phyloP scores from a whole-genome alignment of 2,329 filamentous ascomycete species.

The Beauveria brongniartii region DNA sequence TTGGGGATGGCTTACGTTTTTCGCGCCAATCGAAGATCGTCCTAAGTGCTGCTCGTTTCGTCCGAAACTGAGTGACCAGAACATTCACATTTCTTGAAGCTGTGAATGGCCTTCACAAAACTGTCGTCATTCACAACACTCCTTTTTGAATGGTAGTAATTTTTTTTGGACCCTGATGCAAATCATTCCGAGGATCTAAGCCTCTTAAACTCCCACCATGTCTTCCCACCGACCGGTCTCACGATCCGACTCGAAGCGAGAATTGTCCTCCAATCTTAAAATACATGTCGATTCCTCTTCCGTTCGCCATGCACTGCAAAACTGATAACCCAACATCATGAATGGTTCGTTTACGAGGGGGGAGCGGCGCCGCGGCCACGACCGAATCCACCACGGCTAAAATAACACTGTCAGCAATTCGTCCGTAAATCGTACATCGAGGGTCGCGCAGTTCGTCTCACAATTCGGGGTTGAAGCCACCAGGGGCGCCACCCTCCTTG shows the following conservation, averaged over 20 bases:
- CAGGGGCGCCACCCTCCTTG: constrained; percentile 88
- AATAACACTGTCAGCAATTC: constrained; percentile 27
- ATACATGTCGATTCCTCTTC: constrained; percentile 39
- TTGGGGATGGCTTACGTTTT: not conserved
- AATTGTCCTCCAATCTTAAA: constrained; percentile 36
- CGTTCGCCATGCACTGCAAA: constrained; percentile 35
- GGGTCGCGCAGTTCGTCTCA: constrained; percentile 36
- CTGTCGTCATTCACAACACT: constrained; percentile 5
- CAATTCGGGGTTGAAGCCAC: constrained; percentile 89
- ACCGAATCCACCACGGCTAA: constrained; percentile 77
- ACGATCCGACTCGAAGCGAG: constrained; percentile 32
- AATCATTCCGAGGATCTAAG: constrained; percentile 42
- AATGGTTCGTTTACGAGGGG: constrained; percentile 47
- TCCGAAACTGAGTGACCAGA: not conserved
- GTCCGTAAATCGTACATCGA: not conserved
- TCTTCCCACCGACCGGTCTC: constrained; percentile 32
- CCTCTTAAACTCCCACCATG: constrained; percentile 38
- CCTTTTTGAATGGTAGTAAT: constrained; percentile 19
- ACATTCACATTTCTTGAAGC: not conserved
- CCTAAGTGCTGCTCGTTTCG: not conserved
- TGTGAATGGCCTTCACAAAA: constrained; percentile 2
- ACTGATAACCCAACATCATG: constrained; percentile 35
- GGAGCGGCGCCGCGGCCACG: constrained; percentile 77
- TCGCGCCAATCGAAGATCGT: not conserved
- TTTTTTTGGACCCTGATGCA: constrained; percentile 35